Conservation (phyloP, 805 yeast genomes). For the Clavispora vitiphila region DNA sequence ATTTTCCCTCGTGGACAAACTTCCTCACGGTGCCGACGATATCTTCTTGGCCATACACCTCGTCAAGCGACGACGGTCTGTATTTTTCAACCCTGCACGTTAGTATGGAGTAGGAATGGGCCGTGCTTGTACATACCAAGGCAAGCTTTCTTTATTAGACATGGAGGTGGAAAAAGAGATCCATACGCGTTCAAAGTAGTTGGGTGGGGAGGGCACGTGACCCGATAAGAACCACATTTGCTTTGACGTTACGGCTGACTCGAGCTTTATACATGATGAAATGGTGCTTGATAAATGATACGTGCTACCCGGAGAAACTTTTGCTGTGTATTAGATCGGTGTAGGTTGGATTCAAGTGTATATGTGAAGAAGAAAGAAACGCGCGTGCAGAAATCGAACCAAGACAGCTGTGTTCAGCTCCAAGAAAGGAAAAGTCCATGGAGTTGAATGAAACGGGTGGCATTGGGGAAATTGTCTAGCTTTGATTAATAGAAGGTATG, state of each 20-base stretch:
- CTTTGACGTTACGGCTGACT: too few relatives aligned
- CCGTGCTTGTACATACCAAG: slow-evolving; percentile 13
- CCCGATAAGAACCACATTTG: too few relatives aligned
- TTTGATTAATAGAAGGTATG: too few relatives aligned
- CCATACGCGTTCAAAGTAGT: not conserved
- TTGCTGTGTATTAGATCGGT: too few relatives aligned
- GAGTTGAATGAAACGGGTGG: too few relatives aligned
- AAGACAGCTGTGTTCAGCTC: not conserved
- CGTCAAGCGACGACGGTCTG: slow-evolving; percentile 79
- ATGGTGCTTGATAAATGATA: too few relatives aligned
- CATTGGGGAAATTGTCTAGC: too few relatives aligned
- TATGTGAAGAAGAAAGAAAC: too few relatives aligned
- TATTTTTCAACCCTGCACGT: slow-evolving; percentile 80
- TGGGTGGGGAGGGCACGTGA: not conserved
- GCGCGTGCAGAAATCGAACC: slow-evolving; percentile 8
- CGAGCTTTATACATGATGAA: too few relatives aligned
- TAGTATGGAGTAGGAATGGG: slow-evolving; percentile 9
- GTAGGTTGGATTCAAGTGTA: too few relatives aligned
- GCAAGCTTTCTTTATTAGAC: slow-evolving; percentile 14
- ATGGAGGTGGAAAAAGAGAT: slow-evolving; percentile 1
- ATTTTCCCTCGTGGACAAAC: slow-evolving; percentile 74
- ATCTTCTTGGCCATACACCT: slow-evolving; percentile 87
- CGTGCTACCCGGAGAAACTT: too few relatives aligned
- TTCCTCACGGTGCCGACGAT: slow-evolving; percentile 80
- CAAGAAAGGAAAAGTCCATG: not conserved